These are phyloP conservation scores for Betula pendula DNA, from an alignment of 306 rosid species.

Conservation along the genomic window DNA sequence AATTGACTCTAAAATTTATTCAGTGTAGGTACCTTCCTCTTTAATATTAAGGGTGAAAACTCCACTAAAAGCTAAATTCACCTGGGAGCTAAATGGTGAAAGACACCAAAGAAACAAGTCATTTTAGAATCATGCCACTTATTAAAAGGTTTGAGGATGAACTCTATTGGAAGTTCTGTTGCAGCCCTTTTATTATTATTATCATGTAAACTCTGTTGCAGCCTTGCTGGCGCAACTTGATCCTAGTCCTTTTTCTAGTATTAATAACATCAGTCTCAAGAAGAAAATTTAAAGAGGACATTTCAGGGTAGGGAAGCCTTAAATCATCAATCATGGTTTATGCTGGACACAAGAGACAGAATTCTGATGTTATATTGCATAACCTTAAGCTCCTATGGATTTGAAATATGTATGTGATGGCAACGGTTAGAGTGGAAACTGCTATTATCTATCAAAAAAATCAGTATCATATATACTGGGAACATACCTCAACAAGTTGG, in stretches of 20 bases:
- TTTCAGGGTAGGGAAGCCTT: not conserved
- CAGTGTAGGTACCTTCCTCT: not conserved
- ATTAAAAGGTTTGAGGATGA: not conserved
- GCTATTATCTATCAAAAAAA: slow-evolving; percentile 1
- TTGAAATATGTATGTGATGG: not conserved
- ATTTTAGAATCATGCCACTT: not conserved
- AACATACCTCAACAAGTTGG: slow-evolving; percentile 82
- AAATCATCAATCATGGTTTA: not conserved
- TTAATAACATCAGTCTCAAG: not conserved
- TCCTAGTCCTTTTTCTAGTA: not conserved
- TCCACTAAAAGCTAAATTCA: not conserved
- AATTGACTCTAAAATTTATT: not conserved
- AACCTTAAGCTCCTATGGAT: not conserved
- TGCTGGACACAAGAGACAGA: not conserved
- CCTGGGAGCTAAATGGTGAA: not conserved
- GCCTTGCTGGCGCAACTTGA: not conserved
- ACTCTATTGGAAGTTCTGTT: not conserved
- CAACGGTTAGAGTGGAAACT: slow-evolving; percentile 1
- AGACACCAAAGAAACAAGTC: not conserved
- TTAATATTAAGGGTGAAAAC: not conserved
- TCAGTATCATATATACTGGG: not conserved
- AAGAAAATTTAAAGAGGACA: not conserved
- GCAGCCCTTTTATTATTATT: not conserved
- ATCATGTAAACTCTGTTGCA: no score
- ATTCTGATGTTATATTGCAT: not conserved